Evolutionary conservation across 768 basidiomycete species (phyloP), one percentile per base, ranked within the genome.

Genomic region (Pleurotus citrinopileatus): DNA sequence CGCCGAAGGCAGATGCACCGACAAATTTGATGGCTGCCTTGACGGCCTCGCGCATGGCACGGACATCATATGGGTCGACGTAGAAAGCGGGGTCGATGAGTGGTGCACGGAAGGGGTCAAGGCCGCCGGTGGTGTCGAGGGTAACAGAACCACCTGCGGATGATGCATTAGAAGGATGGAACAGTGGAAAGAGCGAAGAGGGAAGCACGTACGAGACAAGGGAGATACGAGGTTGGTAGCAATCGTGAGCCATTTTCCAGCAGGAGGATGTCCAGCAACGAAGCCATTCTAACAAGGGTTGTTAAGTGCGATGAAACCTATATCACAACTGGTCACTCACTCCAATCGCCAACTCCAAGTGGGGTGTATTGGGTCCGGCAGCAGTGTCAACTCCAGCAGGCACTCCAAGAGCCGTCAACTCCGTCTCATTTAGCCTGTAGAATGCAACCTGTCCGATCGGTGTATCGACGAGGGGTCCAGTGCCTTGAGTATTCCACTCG

Each of bases 161-260:
- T n/a, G n/a, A n/a, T 64, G 34, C 52, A 62, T 19, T 77, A 67
- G 63, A 78, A 74, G 40, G 73, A 71, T 3, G 80, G 78, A 59
- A 84, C 71, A 61, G 84, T 80, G 28, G 22, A 9, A 46, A 32
- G 25, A 32, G 27, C n/a, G 10, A 8, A 38, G 32, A 17, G 2
- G 5, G 28, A 13, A 23, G 4, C 2, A 60, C 66, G 51, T 61
- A 73, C 73, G 69, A 25, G 74, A 69, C 4, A 68, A 64, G 4
- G 74, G 71, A 10, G 69, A 67, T 15, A 72, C 61, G 3, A 72
- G 56, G 13, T 57, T 61, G n/a, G 60, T 52, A 12, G 27, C 23
- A 25, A 60, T 34, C 13, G 53, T 55, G 26, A 64, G 22, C 36
- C 38, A 62, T 38, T 60, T 53, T 34, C 62, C 60, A 22, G 60